Percentiles rank a stretch among this genome's conserved stretches.
Evolutionary conservation across 1,284 basidiomycete species (phyloP).

Genomic region (Heterobasidion parviporum): DNA sequence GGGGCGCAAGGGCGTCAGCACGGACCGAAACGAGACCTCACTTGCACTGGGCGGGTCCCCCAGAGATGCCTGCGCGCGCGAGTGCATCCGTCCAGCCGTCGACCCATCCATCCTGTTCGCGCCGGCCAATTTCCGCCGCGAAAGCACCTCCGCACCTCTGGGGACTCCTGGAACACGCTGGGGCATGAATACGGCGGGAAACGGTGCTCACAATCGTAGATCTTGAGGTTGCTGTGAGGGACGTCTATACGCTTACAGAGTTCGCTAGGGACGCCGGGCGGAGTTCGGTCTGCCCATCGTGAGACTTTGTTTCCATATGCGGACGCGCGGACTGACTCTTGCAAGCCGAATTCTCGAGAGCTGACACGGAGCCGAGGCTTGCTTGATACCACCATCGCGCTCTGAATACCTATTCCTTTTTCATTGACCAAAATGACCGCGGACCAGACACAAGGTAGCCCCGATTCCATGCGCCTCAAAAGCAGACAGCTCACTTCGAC

Average conservation of each 20-base stretch:
- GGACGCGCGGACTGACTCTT: neutral
- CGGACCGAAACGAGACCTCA: conserved; percentile 8
- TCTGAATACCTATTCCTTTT: neutral
- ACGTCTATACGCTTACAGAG: conserved; percentile 24
- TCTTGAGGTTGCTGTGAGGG: conserved; percentile 44
- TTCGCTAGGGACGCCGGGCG: conserved; percentile 4
- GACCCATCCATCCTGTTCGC: conserved; percentile 10
- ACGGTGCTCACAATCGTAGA: conserved; percentile 9
- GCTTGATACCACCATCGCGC: too few species aligned
- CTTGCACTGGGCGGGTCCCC: conserved; percentile 19
- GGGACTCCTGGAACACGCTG: neutral
- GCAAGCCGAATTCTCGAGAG: too few species aligned
- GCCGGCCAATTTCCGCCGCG: neutral
- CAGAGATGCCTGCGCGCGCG: conserved; percentile 27
- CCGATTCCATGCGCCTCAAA: neutral
- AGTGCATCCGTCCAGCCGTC: conserved; percentile 16
- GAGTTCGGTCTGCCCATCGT: conserved; percentile 1
- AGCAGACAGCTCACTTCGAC: neutral
- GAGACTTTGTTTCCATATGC: neutral
- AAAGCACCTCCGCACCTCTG: neutral
- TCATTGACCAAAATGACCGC: conserved; percentile 3
- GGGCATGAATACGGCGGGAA: neutral
- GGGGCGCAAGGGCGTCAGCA: conserved; percentile 17
- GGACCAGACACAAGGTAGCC: conserved; percentile 6
- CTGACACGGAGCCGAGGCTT: too few species aligned